Evolutionary conservation across 2,329 filamentous ascomycete species (phyloP).

Genomic region (Cercospora canescens): DNA sequence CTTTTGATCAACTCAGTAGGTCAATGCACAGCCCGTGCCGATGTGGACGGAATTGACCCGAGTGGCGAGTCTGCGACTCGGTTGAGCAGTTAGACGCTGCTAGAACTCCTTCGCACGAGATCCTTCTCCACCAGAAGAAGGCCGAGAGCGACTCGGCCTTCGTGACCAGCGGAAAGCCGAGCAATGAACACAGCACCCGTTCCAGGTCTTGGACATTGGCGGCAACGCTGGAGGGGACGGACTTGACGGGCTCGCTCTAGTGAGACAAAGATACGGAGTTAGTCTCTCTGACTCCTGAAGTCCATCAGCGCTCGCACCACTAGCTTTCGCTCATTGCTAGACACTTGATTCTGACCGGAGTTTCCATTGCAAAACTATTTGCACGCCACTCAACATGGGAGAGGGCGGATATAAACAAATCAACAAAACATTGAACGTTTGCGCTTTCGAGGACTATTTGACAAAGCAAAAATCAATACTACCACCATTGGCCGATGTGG

Average conservation of each 20-base stretch:
- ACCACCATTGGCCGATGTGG: slow-evolving; percentile 21
- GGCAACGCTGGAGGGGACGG: background rate
- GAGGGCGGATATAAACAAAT: slow-evolving; percentile 29
- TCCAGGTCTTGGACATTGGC: background rate
- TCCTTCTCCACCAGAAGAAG: background rate
- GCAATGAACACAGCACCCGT: background rate
- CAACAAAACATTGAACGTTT: slow-evolving; percentile 28
- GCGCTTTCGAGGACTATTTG: slow-evolving; percentile 27
- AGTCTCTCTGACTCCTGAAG: background rate
- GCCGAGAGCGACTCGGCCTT: background rate
- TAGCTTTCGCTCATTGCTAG: background rate
- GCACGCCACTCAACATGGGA: slow-evolving; percentile 10
- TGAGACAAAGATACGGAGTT: background rate
- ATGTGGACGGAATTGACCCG: background rate
- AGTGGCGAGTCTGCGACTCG: background rate
- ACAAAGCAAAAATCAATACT: slow-evolving; percentile 21
- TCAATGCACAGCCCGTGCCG: background rate
- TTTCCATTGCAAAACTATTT: background rate
- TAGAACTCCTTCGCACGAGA: background rate
- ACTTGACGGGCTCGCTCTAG: background rate
- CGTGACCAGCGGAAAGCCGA: background rate
- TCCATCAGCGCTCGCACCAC: background rate
- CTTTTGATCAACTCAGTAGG: background rate
- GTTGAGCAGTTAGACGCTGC: background rate
- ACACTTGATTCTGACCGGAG: background rate